Evolutionary conservation across 208 protist genomes (phyloP), one percentile per base, ranked within the genome.

Genomic region (Leptomonas pyrrhocoris): DNA sequence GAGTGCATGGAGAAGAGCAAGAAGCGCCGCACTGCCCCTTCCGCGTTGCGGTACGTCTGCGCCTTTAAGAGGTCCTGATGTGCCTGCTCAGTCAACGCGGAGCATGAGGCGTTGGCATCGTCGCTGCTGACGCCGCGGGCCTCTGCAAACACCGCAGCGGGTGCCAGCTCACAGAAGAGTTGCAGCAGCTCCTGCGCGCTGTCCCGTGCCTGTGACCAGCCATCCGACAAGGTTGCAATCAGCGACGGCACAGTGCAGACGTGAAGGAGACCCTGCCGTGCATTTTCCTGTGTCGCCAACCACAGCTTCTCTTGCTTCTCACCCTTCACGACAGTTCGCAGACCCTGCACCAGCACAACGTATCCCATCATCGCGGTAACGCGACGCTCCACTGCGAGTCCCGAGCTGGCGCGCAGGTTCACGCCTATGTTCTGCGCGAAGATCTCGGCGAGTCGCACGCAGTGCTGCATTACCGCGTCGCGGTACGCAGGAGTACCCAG

Each of bases 1-100:
- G 68, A 64, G 23, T 56, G 62, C 27, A 49, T 77, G 54, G 34
- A 64, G 49, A 62, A 80, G 25, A 93, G 53, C 48, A 91, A 46
- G 53, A 83, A 90, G 43, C 87, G 79, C 51, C 74, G 49, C 34
- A 93, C 87, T 19, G 86, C 83, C 2, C 90, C 90, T 58, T 95
- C 85, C 12, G 90, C 80, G 56, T 83, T 81, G 58, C 83, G 81
- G 58, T 80, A 95, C 23, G 87, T 92, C 25, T 70, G 72, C 25
- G 85, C 74, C 23, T 61, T 66, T 18, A 66, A 50, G 19, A 88
- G 11, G 61, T 85, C 83, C 11, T 46, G 53, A 38, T 84, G 74
- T 2, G 77, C 55, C 11, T 25, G 50, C 48, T 71, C 40, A 25
- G 38, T 25, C 11, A 61, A 11, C 25, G 31, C 36, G 0, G 50